These are phyloP conservation scores for Candida mattraensis DNA, from an alignment of 805 yeast species.

Conservation along the genomic window DNA sequence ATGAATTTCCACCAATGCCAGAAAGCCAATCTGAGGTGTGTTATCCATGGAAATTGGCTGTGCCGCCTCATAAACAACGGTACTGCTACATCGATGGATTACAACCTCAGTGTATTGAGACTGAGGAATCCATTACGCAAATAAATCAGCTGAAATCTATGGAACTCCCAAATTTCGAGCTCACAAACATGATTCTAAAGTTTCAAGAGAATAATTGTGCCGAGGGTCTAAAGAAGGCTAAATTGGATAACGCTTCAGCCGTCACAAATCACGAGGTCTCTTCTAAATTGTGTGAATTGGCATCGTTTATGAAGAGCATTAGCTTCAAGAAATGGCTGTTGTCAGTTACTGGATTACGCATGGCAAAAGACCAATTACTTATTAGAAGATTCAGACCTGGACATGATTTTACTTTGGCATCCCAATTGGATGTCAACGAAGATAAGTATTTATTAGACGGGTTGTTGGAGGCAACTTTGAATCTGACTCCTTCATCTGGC, in stretches of 20 bases:
- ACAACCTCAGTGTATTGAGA: conserved; percentile 33
- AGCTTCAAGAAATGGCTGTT: conserved; percentile 72
- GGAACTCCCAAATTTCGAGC: conserved; percentile 56
- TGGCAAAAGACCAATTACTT: conserved; percentile 64
- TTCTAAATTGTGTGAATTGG: conserved; percentile 49
- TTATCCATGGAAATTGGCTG: conserved; percentile 85
- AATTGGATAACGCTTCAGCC: conserved; percentile 19
- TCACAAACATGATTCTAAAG: conserved; percentile 16
- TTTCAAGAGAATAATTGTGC: conserved; percentile 3
- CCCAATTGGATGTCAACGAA: conserved; percentile 39
- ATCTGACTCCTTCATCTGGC: conserved; percentile 75
- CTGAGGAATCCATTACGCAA: conserved; percentile 34
- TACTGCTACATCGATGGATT: conserved; percentile 79
- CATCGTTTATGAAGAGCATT: conserved; percentile 56
- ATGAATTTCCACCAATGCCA: conserved; percentile 55
- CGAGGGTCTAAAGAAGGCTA: conserved; percentile 1
- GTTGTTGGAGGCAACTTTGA: conserved; percentile 75
- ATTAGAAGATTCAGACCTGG: conserved; percentile 94
- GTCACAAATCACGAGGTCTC: conserved; percentile 22
- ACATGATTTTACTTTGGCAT: conserved; percentile 87
- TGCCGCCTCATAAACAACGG: conserved; percentile 92
- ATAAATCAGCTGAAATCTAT: conserved; percentile 36
- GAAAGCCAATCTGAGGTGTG: conserved; percentile 49
- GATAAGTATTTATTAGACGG: conserved; percentile 43
- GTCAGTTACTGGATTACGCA: conserved; percentile 58